A percentile compares a stretch with the other conserved stretches of the same genome.
Conservation (phyloP, 768 basidiomycete species). For the Rossbeevera mucosa region DNA sequence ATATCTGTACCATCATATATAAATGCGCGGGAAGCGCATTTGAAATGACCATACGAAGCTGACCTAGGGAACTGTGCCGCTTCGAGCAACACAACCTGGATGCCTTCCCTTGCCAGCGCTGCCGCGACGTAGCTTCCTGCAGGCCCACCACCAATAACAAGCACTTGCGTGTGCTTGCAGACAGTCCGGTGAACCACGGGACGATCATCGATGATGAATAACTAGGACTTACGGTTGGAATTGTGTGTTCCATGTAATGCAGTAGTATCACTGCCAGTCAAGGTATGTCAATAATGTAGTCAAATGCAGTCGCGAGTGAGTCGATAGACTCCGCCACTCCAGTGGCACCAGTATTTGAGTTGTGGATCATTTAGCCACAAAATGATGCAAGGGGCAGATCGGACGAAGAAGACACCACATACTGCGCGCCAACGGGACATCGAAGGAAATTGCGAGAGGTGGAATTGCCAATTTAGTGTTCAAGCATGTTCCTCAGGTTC, state of each 20-base stretch:
- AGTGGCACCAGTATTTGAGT: not conserved
- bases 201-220: not conserved
- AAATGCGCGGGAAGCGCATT: not conserved
- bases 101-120: slow-evolving; percentile 51
- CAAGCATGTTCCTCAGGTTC: not conserved
- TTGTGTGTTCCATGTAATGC: slow-evolving; percentile 9
- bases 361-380: not conserved
- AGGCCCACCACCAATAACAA: slow-evolving; percentile 59
- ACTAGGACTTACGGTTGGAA: slow-evolving; percentile 21
- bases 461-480: not conserved
- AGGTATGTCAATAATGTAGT: not conserved
- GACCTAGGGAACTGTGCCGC: slow-evolving; percentile 53
- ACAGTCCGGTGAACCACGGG: not conserved
- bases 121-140: slow-evolving; percentile 55
- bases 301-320: not conserved
- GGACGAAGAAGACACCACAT: not conserved
- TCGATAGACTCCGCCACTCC: not conserved
- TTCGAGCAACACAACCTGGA: slow-evolving; percentile 55
- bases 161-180: slow-evolving; percentile 27
- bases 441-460: not conserved
- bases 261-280: not conserved
- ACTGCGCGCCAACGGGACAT: slow-evolving; percentile 1
- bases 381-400: not conserved
- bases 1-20: slow-evolving; percentile 29
- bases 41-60: not conserved